Base-by-base conservation (phyloP, 2,329 filamentous ascomycete genomes). In the Calonectria henricotiae region DNA sequence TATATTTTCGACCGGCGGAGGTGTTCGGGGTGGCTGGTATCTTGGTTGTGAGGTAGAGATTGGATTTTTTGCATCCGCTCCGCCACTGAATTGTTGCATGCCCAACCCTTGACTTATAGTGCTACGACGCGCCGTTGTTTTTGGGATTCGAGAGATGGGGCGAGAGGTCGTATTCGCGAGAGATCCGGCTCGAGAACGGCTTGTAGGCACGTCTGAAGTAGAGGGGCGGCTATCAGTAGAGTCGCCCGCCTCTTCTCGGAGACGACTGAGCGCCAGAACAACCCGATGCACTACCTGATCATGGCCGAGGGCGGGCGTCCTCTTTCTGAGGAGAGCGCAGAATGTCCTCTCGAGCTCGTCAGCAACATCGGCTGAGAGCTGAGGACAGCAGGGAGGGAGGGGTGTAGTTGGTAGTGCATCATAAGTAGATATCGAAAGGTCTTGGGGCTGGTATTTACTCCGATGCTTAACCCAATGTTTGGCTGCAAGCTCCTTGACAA, bases 391-490 rank as follows among this genome's bases (percentile, higher is more conserved):
- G 4, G 84, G 79, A 2, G 82, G 76, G 32, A 82, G 68, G 4
- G 77, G 73, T 8, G 80, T 76, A 32, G 80, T 80, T 3, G 80
- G 74, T 6, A 81, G 71, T 12, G 76, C 44, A 49, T 80, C 77
- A 15, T 77, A 76, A 23, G 76, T 76, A 23, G 80, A 72, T 7
- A 76, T 73, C 55, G 73, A 69, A n/a, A 77, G 69, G 54, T 82
- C 80, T 30, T 81, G 80, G 4, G 75, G 72, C 11, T 79, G 78
- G 20, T 78, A 80, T 25, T 82, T 82, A 15, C 80, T 80, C 8
- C 80, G 80, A 73, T 89, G 87, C 71, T 83, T 86, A 63, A 85
- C 81, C 68, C 79, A 79, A 78, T 90, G 88, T 63, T 83, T 84
- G 11, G 78, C 71, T 2, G 85, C 85, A 13, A 90, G 74, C n/a